These are phyloP conservation scores for Lichtheimia corymbifera DNA, from an alignment of 371 early-diverging fungal species.

Conservation along the genomic window DNA sequence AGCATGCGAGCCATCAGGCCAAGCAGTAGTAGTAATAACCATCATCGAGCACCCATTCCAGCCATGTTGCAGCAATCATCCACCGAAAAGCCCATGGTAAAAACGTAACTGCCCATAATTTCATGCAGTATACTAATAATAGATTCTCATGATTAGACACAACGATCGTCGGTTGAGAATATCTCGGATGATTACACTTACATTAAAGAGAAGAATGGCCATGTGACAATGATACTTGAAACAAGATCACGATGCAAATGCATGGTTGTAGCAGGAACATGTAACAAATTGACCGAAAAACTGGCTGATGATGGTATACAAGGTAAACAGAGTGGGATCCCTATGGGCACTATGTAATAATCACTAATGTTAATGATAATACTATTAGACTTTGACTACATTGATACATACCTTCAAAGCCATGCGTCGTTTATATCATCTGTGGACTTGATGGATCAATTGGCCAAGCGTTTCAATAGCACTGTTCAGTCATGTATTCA, in stretches of 20 bases:
- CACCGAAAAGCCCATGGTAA: neutral
- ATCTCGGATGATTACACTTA: neutral
- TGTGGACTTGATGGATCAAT: neutral
- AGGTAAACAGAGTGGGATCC: conserved; percentile 36
- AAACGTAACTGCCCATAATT: too few species aligned
- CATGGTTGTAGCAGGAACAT: conserved; percentile 60
- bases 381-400: conserved; percentile 56
- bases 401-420: conserved; percentile 58
- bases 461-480: neutral
- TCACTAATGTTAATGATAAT: neutral
- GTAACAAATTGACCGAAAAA: conserved; percentile 54
- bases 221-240: conserved; percentile 20
- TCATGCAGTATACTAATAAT: too few species aligned
- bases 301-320: conserved; percentile 62
- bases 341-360: neutral
- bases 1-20: too few species aligned
- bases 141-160: neutral
- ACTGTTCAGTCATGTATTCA: neutral
- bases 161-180: neutral
- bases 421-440: conserved; percentile 55
- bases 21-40: too few species aligned
- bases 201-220: neutral
- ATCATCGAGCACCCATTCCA: conserved; percentile 3
- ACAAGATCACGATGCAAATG: conserved; percentile 37
- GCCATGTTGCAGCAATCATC: neutral